Conservation (phyloP, 345 rosid genomes). For the Populus ilicifolia region DNA sequence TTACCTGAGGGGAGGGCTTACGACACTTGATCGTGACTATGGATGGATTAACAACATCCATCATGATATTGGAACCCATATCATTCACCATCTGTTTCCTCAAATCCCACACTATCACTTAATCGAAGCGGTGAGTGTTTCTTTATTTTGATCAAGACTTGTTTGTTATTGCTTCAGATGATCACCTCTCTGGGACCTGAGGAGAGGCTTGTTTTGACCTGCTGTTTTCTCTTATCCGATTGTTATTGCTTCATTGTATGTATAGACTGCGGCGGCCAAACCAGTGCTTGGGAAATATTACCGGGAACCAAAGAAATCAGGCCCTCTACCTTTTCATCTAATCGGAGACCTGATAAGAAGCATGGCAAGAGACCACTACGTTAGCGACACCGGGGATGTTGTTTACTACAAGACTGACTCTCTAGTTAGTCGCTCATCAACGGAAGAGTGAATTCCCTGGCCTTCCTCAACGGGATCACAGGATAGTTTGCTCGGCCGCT, state of each 20-base stretch:
- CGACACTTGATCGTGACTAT: slow-evolving; percentile 77
- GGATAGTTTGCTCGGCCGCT: background rate
- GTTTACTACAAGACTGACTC: slow-evolving; percentile 68
- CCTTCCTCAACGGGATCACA: background rate
- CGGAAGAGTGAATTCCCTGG: background rate
- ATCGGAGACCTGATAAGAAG: slow-evolving; percentile 48
- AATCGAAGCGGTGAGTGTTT: slow-evolving; percentile 62
- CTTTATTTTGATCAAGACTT: no score
- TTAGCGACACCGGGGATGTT: slow-evolving; percentile 67
- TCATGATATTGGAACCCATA: slow-evolving; percentile 89
- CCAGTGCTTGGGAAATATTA: slow-evolving; percentile 74
- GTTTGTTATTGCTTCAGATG: no score
- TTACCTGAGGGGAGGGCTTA: slow-evolving; percentile 79
- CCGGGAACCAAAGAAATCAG: slow-evolving; percentile 67
- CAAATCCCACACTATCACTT: slow-evolving; percentile 86
- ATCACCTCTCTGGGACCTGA: background rate
- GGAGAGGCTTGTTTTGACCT: background rate
- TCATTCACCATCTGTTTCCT: slow-evolving; percentile 86
- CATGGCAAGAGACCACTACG: slow-evolving; percentile 64
- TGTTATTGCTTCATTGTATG: background rate
- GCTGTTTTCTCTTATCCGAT: background rate
- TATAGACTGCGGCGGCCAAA: slow-evolving; percentile 63
- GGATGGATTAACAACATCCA: slow-evolving; percentile 70
- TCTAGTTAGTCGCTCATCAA: slow-evolving; percentile 11
- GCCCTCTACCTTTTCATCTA: slow-evolving; percentile 60